Conservation (phyloP, 164 flowering plant species). For the Liquidambar formosana region DNA sequence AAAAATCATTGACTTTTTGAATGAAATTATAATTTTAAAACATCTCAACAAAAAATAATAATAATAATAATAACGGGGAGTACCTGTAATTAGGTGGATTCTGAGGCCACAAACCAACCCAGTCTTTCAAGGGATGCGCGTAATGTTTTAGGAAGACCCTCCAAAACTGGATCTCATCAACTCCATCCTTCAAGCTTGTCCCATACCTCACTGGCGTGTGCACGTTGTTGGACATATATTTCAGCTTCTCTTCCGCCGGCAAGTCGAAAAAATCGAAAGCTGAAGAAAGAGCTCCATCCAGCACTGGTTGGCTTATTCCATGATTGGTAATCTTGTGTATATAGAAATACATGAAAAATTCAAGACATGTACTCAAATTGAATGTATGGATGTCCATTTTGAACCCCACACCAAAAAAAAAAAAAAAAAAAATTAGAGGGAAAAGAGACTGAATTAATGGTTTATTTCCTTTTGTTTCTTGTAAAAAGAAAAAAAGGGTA, state of each 20-base stretch:
- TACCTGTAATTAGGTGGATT: slow-evolving; percentile 48
- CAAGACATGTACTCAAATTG: too few species aligned
- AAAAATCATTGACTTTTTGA: too few species aligned
- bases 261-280: slow-evolving; percentile 40
- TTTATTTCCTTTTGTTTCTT: too few species aligned
- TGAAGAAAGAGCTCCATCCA: slow-evolving; percentile 32
- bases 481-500: too few species aligned
- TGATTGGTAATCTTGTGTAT: slow-evolving; percentile 40
- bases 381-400: too few species aligned
- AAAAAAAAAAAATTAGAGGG: too few species aligned
- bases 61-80: too few species aligned
- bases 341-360: not conserved
- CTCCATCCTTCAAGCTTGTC: slow-evolving; percentile 46
- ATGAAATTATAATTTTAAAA: too few species aligned
- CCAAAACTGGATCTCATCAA: slow-evolving; percentile 48
- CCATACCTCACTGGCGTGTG: slow-evolving; percentile 53
- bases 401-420: not conserved
- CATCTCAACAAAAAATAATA: too few species aligned
- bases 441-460: too few species aligned
- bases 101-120: slow-evolving; percentile 49
- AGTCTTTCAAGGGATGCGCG: slow-evolving; percentile 47
- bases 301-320: slow-evolving; percentile 35
- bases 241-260: slow-evolving; percentile 35
- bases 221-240: slow-evolving; percentile 44
- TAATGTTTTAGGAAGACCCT: slow-evolving; percentile 66